Conservation (phyloP, 805 yeast species). For the Candida takata region DNA sequence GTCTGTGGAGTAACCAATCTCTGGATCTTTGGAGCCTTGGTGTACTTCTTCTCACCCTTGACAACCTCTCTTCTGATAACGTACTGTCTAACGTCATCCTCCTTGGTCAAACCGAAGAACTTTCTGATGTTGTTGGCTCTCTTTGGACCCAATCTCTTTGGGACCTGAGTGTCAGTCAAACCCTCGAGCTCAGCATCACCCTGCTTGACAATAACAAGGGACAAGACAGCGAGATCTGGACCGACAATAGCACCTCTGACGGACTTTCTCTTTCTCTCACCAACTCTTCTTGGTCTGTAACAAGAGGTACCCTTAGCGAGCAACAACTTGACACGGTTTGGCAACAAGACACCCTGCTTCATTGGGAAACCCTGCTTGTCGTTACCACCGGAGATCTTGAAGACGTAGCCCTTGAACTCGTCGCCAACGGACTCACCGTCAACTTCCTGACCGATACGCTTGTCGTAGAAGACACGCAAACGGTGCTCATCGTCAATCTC, state of each 20-base stretch:
- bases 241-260: slow-evolving; percentile 99
- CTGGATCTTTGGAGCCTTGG: slow-evolving; percentile 99
- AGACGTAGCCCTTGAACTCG: slow-evolving; percentile 97
- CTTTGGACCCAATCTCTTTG: slow-evolving; percentile 99
- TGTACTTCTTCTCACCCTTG: slow-evolving; percentile 97
- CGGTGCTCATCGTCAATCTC: slow-evolving; percentile 99
- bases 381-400: slow-evolving; percentile 99
- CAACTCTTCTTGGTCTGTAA: slow-evolving; percentile 99
- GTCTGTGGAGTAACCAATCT: slow-evolving; percentile 99
- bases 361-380: slow-evolving; percentile 99
- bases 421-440: slow-evolving; percentile 98
- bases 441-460: slow-evolving; percentile 99
- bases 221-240: slow-evolving; percentile 91
- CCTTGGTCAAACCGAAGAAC: slow-evolving; percentile 96
- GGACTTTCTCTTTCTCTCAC: slow-evolving; percentile 99
- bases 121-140: slow-evolving; percentile 99
- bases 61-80: slow-evolving; percentile 97
- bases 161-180: slow-evolving; percentile 87
- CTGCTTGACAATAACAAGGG: slow-evolving; percentile 91
- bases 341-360: slow-evolving; percentile 99
- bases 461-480: slow-evolving; percentile 96
- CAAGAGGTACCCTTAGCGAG: slow-evolving; percentile 93
- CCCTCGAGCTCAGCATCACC: slow-evolving; percentile 96
- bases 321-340: slow-evolving; percentile 97
- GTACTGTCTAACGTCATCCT: slow-evolving; percentile 57